Evolutionary conservation across 441 rosid genomes (phyloP), one percentile per base, ranked within the genome.

Genomic region (Gossypium gossypioides): DNA sequence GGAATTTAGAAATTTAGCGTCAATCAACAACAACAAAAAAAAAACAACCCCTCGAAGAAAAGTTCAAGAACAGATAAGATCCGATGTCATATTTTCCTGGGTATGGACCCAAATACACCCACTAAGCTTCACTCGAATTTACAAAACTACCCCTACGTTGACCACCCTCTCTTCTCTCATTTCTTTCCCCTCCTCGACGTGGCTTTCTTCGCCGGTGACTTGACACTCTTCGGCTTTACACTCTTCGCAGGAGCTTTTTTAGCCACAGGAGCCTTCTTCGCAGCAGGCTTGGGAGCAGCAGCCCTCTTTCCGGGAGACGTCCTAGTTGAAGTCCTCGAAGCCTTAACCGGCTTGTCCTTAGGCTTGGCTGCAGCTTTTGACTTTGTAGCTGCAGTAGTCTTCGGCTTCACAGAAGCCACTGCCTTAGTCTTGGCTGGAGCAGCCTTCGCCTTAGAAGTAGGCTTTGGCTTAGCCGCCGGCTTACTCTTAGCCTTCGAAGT

Each of bases 241-340:
- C 54, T 62, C 75, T 72, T 72, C 10, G 79, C 72, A 0, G 84
- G 52, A 2, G 85, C 81, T 56, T 71, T 83, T 74, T 84, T 85
- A 15, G 65, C n/a, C 16, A 79, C 74, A 0, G 85, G 22, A 15
- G 87, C 82, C 52, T 79, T 84, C 75, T 84, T 86, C 0, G 84
- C 73, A 2, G 74, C 71, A 0, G 78, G 71, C 72, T 85, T 85
- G n/a, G 84, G 58, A 13, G 75, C 68, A 8, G 77, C 80, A 1
- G 76, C 67, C 54, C 57, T 85, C 78, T 56, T 87, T 59, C 87
- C 89, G 0, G 91, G 89, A 29, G 87, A 71, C 0, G 83, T 85
- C 81, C 92, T 83, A 0, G 93, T 74, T 0, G 91, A 83, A 2
- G 92, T 79, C 75, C 91, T 89, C 0, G 91, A 69, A 3, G 81